phyloP scores from a whole-genome alignment of 2,329 filamentous ascomycete genomes.

The Diplodia corticola region DNA sequence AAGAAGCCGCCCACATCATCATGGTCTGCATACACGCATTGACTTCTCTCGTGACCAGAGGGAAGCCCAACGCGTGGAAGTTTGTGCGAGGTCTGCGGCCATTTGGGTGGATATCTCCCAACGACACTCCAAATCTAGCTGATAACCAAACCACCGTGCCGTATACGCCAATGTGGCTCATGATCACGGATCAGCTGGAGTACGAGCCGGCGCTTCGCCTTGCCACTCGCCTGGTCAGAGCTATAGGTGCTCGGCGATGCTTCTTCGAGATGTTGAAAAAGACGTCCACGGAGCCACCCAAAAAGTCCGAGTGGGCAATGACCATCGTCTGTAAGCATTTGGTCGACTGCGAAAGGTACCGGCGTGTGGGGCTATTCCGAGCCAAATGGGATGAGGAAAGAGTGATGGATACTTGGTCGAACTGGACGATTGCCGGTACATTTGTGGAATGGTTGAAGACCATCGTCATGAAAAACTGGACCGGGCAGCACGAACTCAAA shows the following conservation, averaged over 20 bases:
- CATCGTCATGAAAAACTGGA: slow-evolving; percentile 77
- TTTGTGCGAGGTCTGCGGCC: slow-evolving; percentile 7
- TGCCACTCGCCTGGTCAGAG: slow-evolving; percentile 50
- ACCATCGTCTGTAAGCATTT: slow-evolving; percentile 9
- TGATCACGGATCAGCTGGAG: slow-evolving; percentile 48
- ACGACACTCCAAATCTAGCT: slow-evolving; percentile 3
- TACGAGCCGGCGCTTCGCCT: slow-evolving; percentile 55
- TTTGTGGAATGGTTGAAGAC: slow-evolving; percentile 71
- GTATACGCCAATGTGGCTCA: slow-evolving; percentile 25
- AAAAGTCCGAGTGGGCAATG: not conserved
- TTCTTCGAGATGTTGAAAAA: slow-evolving; percentile 50
- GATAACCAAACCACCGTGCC: slow-evolving; percentile 12
- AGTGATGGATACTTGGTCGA: slow-evolving; percentile 13
- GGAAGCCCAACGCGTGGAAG: slow-evolving; percentile 24
- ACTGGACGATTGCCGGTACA: slow-evolving; percentile 5
- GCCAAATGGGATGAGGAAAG: slow-evolving; percentile 6
- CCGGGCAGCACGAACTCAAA: slow-evolving; percentile 69
- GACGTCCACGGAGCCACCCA: slow-evolving; percentile 7
- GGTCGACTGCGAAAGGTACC: slow-evolving; percentile 9
- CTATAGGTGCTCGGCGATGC: slow-evolving; percentile 51
- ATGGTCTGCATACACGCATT: slow-evolving; percentile 45
- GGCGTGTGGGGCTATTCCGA: slow-evolving; percentile 4
- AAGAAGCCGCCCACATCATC: slow-evolving; percentile 43
- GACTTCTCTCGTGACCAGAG: slow-evolving; percentile 36
- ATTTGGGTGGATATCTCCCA: slow-evolving; percentile 12